Evolutionary conservation across 768 basidiomycete species (phyloP), one percentile per base, ranked within the genome.

Genomic region (Amanita pseudoporphyria): DNA sequence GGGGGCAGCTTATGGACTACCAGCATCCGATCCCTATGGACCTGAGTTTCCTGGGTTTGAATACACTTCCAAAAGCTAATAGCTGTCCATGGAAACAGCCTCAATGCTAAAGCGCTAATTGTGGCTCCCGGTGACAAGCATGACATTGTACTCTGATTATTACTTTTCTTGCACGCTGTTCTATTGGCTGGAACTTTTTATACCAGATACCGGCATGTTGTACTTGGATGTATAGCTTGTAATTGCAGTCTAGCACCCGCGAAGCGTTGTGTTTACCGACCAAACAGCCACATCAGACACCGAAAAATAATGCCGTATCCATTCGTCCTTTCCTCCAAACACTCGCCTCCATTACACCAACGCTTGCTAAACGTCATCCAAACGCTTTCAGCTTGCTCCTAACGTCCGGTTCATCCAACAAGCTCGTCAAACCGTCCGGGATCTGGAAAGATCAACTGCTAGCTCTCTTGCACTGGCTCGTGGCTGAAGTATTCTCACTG

Each of bases 11-110:
- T 90, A 90, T 55, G 87, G 87, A 12, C 60, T 71, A 45, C 64
- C 68, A 6, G 75, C 70, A 0, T 58, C 69, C 3, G 87, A 89
- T 63, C 72, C 68, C 3, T 78, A 79, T 65, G 90, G 89, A 30
- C 60, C 66, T 16, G 71, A 70, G 31, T 94, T 94, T 70, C 81
- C 84, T 14, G 80, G 84, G 49, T 92, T 91, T 57, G 87, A 88
- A 45, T 88, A 89, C 61, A 77, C 81, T 26, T 22, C 16, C 28
- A 24, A 42, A 42, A 64, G 53, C 36, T 43, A 53, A 9, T 45
- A 52, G 49, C 39, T 52, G 55, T 57, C 50, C 54, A 36, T 21
- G 39, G 40, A 37, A 35, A 30, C 45, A 44, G 35, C 33, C 32
- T 18, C 19, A 16, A 30, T 18, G 6, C 32, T 32, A 35, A 1